phyloP scores from a whole-genome alignment of 108 stramenopile species.

The Skeletonema marinoi region DNA sequence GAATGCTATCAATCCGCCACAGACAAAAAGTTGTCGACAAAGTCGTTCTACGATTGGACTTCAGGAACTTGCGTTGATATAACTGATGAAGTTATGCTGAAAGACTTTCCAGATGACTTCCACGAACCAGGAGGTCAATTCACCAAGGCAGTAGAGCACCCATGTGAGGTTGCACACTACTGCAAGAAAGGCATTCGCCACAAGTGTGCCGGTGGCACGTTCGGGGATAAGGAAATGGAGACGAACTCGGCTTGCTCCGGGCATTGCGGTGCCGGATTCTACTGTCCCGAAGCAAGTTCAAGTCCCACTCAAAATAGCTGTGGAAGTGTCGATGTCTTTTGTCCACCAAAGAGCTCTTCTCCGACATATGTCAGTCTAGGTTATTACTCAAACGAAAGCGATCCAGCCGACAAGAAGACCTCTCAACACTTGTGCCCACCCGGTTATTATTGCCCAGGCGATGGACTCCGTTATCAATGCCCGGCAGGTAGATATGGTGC shows the following conservation, averaged over 20 bases:
- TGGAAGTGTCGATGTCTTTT: slow-evolving; percentile 33
- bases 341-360: slow-evolving; percentile 15
- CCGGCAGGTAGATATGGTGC: slow-evolving; percentile 16
- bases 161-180: slow-evolving; percentile 25
- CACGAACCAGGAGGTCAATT: slow-evolving; percentile 25
- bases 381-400: slow-evolving; percentile 34
- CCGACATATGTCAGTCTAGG: slow-evolving; percentile 36
- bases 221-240: slow-evolving; percentile 27
- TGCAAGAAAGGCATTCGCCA: slow-evolving; percentile 33
- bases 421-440: slow-evolving; percentile 35
- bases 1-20: slow-evolving; percentile 46
- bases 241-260: slow-evolving; percentile 14
- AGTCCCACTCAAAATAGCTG: slow-evolving; percentile 35
- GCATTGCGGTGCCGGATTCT: slow-evolving; percentile 27
- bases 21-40: slow-evolving; percentile 3
- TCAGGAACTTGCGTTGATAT: slow-evolving; percentile 13
- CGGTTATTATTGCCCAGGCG: slow-evolving; percentile 32
- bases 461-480: slow-evolving; percentile 22
- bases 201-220: slow-evolving; percentile 27
- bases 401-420: slow-evolving; percentile 15
- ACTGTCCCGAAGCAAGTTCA: slow-evolving; percentile 28
- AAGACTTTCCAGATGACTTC: slow-evolving; percentile 14
- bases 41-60: slow-evolving; percentile 22
- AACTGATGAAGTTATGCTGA: not conserved
- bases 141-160: slow-evolving; percentile 16